Evolutionary conservation across 805 yeast genomes (phyloP).

Genomic region (Hanseniaspora clermontiae): DNA sequence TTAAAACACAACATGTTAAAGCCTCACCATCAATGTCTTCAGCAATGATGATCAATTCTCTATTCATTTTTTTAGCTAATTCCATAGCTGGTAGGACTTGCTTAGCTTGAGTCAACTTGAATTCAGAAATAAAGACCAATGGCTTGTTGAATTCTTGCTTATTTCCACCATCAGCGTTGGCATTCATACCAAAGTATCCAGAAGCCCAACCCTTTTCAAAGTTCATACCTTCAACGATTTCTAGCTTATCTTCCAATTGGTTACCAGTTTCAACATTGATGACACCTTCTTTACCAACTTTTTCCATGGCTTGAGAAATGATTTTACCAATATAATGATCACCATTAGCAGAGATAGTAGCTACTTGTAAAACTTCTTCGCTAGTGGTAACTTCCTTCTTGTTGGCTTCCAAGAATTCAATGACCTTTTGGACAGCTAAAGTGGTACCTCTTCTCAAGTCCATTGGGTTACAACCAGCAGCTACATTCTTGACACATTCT

Average conservation of each 20-base stretch:
- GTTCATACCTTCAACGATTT: constrained; percentile 96
- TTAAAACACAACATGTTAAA: constrained; percentile 90
- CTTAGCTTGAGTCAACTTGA: constrained; percentile 80
- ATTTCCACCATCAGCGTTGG: constrained; percentile 49
- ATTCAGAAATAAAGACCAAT: constrained; percentile 73
- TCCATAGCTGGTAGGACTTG: constrained; percentile 89
- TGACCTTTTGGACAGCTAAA: constrained; percentile 90
- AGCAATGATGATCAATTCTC: constrained; percentile 85
- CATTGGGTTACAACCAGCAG: constrained; percentile 99
- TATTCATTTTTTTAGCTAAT: constrained; percentile 80
- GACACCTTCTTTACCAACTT: constrained; percentile 98
- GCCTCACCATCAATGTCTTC: constrained; percentile 98
- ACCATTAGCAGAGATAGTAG: constrained; percentile 95
- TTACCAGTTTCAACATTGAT: constrained; percentile 95
- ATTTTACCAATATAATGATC: constrained; percentile 83
- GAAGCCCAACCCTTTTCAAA: constrained; percentile 95
- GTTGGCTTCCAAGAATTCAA: constrained; percentile 66
- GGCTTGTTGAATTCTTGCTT: constrained; percentile 95
- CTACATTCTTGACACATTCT: constrained; percentile 90
- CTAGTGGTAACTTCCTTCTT: constrained; percentile 88
- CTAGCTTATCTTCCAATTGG: constrained; percentile 90
- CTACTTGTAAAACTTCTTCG: constrained; percentile 94
- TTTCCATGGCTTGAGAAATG: constrained; percentile 92
- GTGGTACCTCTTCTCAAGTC: constrained; percentile 95
- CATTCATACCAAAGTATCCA: constrained; percentile 89